Conservation (phyloP, 441 rosid genomes). For the Jatropha podagrica region DNA sequence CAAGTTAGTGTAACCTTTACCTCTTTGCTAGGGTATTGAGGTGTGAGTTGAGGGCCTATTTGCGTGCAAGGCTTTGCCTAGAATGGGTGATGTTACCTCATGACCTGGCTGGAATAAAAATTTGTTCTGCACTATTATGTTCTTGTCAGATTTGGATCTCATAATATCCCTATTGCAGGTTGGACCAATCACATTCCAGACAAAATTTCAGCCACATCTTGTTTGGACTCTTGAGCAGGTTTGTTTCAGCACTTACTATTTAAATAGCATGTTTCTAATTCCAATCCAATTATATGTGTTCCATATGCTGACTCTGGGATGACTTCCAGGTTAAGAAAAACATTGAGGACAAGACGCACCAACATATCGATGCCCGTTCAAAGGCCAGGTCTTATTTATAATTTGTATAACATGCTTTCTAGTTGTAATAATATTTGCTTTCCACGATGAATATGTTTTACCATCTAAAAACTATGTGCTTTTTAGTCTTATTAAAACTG, state of each 20-base stretch:
- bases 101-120: neutral
- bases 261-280: neutral
- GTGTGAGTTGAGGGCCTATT: neutral
- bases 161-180: conserved; percentile 44
- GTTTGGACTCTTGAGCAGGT: conserved; percentile 95
- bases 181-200: conserved; percentile 73
- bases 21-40: neutral
- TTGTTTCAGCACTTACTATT: conserved; percentile 5
- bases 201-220: conserved; percentile 88
- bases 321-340: conserved; percentile 62
- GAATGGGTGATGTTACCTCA: neutral
- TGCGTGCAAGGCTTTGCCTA: neutral
- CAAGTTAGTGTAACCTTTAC: neutral
- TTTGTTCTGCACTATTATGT: neutral
- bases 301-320: neutral
- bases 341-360: conserved; percentile 64
- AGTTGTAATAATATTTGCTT: neutral
- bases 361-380: conserved; percentile 86
- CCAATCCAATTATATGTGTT: neutral
- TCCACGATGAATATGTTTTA: neutral
- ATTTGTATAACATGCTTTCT: conserved; percentile 5
- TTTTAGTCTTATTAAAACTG: neutral
- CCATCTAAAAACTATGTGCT: neutral
- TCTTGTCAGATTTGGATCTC: conserved; percentile 9
- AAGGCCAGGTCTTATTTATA: conserved; percentile 56